Evolutionary conservation across 2,329 filamentous ascomycete genomes (phyloP), one percentile per base, ranked within the genome.

Genomic region (Trichoderma sp.): DNA sequence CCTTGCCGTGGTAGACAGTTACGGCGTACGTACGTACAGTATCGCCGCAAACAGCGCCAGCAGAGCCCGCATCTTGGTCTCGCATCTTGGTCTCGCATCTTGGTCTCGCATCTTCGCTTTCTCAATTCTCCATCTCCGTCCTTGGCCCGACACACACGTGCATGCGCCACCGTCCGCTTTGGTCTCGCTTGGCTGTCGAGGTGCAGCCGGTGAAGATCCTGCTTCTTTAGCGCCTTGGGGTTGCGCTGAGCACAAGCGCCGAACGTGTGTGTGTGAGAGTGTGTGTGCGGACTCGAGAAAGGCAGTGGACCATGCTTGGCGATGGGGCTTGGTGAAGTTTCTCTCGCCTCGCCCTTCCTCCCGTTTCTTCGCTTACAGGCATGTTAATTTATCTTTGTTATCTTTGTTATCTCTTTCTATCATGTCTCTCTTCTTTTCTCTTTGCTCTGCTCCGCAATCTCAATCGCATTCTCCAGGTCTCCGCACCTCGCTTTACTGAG

Each of bases 151-250:
- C 42, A n/a, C 37, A 48, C 65, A 58, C 63, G 39, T 53, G 63
- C 52, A 58, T 50, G 29, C 50, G 50, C 50, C 63, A 48, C 35
- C 25, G 22, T 8, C 63, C 53, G 52, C 45, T 13, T 29, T n/a
- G 27, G 60, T 64, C 61, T 57, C 63, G 52, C 53, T 59, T 66
- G 64, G 42, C 27, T 45, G 56, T 64, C 50, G 53, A 64, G 35
- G 52, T 68, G 66, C 66, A 68, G 60, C 66, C 66, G 66, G 66
- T 68, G 66, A 68, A 68, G 66, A 68, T 68, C 59, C 59, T 68
- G 58, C 59, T 57, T 57, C 45, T 35, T 32, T 65, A 65, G 61
- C 37, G 61, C 37, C 50, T 45, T 61, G 58, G 39, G 22, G 58
- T 61, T 37, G 32, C 45, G 45, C 48, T 25, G 59, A 63, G 22